Evolutionary conservation across 371 early-diverging fungal genomes (phyloP), one percentile per base, ranked within the genome.

Genomic region (Cladochytrium tenue): DNA sequence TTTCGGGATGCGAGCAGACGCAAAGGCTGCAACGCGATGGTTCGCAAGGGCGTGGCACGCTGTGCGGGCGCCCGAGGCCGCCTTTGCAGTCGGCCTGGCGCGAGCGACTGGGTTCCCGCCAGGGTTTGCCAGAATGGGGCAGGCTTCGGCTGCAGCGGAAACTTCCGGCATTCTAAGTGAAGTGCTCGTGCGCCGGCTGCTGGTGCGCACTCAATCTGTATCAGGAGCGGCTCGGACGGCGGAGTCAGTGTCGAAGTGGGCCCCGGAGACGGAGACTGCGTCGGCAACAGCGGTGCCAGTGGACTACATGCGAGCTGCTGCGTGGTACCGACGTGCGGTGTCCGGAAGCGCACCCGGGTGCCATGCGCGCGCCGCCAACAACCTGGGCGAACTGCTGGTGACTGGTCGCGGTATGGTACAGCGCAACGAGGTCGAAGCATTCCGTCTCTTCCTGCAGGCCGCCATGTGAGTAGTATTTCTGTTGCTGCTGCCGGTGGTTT

Each of bases 71-170:
- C n/a, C 61, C 23, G 71, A 71, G 51, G 67, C 71, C 23, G 71
- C 71, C 7, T 71, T 71, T 56, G 67, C 71, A 2, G 60, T 71
- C 32, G 71, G 71, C 4, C 56, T 71, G 32, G 71, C 71, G 26
- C 60, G 43, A 51, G 71, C 71, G 25, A 71, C 71, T 32, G 71
- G 71, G 2, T 71, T 71, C 34, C 66, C 71, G 2, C 71, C 71
- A 23, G 71, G 71, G n/a, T n/a, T n/a, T n/a, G n/a, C n/a, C n/a
- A n/a, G n/a, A n/a, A n/a, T n/a, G n/a, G n/a, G n/a, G n/a, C n/a
- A n/a, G n/a, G n/a, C n/a, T n/a, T n/a, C n/a, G n/a, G n/a, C n/a
- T n/a, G n/a, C n/a, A n/a, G n/a, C n/a, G n/a, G n/a, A n/a, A n/a
- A n/a, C n/a, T n/a, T n/a, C n/a, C n/a, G n/a, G n/a, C n/a, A n/a